phyloP scores from a whole-genome alignment of 1,284 basidiomycete species.

The Rhodotorula sp. region DNA sequence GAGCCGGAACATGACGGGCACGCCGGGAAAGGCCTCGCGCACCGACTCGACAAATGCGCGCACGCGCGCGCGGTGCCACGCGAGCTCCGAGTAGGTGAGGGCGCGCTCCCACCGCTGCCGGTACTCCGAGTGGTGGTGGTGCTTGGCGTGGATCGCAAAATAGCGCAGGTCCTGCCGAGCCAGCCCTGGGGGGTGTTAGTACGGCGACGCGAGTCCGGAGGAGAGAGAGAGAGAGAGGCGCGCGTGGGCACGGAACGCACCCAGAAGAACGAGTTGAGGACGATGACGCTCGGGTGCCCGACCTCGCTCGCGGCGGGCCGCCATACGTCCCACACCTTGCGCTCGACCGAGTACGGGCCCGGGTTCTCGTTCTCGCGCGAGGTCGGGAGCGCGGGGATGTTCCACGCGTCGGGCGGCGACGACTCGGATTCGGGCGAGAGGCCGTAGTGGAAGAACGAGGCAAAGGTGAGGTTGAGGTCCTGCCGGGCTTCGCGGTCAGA shows the following conservation, averaged over 20 bases:
- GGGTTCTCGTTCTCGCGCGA: conserved; percentile 10
- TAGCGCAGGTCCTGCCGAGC: conserved; percentile 3
- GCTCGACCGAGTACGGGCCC: neutral
- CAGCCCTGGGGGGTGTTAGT: neutral
- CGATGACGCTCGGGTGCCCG: conserved; percentile 4
- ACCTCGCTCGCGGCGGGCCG: neutral
- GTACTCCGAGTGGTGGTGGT: neutral
- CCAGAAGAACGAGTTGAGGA: conserved; percentile 15
- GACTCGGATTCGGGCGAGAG: conserved; percentile 7
- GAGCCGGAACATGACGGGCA: conserved; percentile 3
- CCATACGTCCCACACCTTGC: neutral
- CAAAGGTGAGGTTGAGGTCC: conserved; percentile 5
- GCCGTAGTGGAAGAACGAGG: conserved; percentile 13
- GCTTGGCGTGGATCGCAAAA: neutral
- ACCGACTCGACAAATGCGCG: neutral
- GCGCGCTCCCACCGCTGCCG: neutral
- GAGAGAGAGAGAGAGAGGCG: neutral
- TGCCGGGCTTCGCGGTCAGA: neutral
- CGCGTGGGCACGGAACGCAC: neutral
- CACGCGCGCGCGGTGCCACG: conserved; percentile 2
- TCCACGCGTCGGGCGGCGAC: neutral
- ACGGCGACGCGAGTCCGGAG: neutral
- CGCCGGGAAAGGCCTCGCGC: neutral
- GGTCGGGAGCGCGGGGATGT: conserved; percentile 1
- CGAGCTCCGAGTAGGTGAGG: conserved; percentile 5